phyloP scores from a whole-genome alignment of 768 basidiomycete species.

The Pulveroboletus sp. region DNA sequence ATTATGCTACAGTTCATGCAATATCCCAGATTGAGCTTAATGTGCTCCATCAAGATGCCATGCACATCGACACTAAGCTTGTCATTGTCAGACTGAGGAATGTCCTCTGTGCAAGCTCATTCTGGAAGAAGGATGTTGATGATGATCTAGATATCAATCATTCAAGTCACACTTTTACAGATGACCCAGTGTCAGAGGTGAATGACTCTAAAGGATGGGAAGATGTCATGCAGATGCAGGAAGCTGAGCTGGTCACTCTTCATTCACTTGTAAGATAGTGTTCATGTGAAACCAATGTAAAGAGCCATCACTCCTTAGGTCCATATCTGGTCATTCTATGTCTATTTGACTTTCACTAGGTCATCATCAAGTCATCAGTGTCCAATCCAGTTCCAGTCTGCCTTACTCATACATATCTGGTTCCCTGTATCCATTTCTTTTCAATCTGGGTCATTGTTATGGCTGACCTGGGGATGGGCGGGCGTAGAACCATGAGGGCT shows the following conservation, averaged over 20 bases:
- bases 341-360: too few relatives aligned
- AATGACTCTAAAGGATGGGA: slow-evolving; percentile 36
- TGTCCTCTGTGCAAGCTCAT: slow-evolving; percentile 40
- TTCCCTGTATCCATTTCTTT: too few relatives aligned
- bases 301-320: too few relatives aligned
- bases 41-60: slow-evolving; percentile 45
- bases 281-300: too few relatives aligned
- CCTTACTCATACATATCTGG: too few relatives aligned
- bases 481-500: too few relatives aligned
- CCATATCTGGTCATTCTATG: too few relatives aligned
- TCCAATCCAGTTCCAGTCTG: too few relatives aligned
- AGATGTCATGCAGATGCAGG: slow-evolving; percentile 26
- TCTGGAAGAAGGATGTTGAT: slow-evolving; percentile 22
- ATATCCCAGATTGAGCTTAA: slow-evolving; percentile 48
- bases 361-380: too few relatives aligned
- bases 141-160: not conserved
- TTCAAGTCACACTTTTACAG: not conserved
- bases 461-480: too few relatives aligned
- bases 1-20: slow-evolving; percentile 51
- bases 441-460: too few relatives aligned
- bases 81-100: slow-evolving; percentile 57
- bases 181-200: not conserved
- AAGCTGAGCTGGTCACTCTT: slow-evolving; percentile 36
- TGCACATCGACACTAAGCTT: slow-evolving; percentile 60
- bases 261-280: slow-evolving; percentile 49